Evolutionary conservation across 1,284 basidiomycete species (phyloP).

Genomic region (Leccinum fuscescens): DNA sequence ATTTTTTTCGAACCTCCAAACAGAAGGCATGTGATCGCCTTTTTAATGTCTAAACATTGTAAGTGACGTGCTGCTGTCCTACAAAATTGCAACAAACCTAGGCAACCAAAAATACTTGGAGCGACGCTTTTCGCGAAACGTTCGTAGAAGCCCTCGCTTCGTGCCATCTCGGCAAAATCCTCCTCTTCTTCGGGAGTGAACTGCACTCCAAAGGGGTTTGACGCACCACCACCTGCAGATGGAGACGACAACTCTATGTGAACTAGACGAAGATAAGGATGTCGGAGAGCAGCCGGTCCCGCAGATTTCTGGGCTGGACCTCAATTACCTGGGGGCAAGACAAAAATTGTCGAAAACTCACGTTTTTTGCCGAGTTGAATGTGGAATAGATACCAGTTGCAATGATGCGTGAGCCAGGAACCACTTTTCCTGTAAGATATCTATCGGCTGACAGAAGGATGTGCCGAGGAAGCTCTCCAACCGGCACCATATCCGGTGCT

Average conservation of each 20-base stretch:
- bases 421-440: constrained; percentile 86
- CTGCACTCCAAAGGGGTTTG: constrained; percentile 78
- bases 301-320: constrained; percentile 60
- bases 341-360: constrained; percentile 36
- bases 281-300: constrained; percentile 81
- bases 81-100: constrained; percentile 54
- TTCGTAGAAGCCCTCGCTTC: constrained; percentile 91
- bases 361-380: constrained; percentile 83
- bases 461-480: constrained; percentile 95
- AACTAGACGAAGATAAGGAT: constrained; percentile 91
- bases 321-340: constrained; percentile 6
- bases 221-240: constrained; percentile 60
- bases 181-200: constrained; percentile 98
- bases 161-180: constrained; percentile 87
- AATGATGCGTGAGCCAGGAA: constrained; percentile 92
- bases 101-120: constrained; percentile 94
- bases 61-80: not conserved
- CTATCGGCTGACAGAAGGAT: constrained; percentile 92
- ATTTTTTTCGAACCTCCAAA: constrained; percentile 99
- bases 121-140: constrained; percentile 93
- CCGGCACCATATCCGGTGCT: constrained; percentile 99
- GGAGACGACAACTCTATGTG: constrained; percentile 89
- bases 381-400: constrained; percentile 98
- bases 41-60: constrained; percentile 84
- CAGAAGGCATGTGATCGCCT: constrained; percentile 91